Evolutionary conservation across 441 rosid species (phyloP), one percentile per base, ranked within the genome.

Genomic region (Gossypium gossypioides): DNA sequence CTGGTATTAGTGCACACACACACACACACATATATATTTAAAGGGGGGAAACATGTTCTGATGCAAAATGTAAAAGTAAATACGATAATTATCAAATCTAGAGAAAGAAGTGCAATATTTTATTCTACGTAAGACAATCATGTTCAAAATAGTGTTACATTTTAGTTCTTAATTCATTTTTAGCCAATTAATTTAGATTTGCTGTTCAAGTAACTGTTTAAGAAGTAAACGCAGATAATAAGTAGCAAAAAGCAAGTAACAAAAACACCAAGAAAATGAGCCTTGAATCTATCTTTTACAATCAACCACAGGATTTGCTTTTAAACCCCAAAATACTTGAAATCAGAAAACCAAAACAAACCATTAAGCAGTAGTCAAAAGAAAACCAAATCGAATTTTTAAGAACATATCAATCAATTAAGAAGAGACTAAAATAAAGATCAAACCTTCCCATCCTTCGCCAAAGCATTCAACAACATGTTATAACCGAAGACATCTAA

Each of bases 401-500:
- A 15, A 27, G 15, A 13, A 16, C 61, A 69, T 16, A 69, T 12
- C 15, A 25, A 51, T 25, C 18, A 54, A 52, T 69, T 52, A 34
- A 51, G 32, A 69, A 54, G 42, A 27, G 27, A 16, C 6, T 8
- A 10, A 42, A 29, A 48, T 19, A 16, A 50, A 13, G 12, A 62
- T 27, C 74, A 69, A 32, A 93, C 97, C 97, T 89, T 88, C 25
- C 73, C 74, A 79, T 92, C 88, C 79, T 90, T 89, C 22, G 88
- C 97, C 72, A 92, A 87, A 77, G 94, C 90, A 83, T 94, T 88
- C 86, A 94, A 74, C 74, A 94, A 78, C 98, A 94, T 94, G 72
- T 94, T 94, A 76, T 84, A 94, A 62, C 85, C 91, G 55, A 94
- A 90, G 54, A 89, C 76, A 58, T 94, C 97, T 71, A 94, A 82